These are phyloP conservation scores for Paramecium sexaurelia DNA, from an alignment of 73 alveolate genomes.

Conservation along the genomic window DNA sequence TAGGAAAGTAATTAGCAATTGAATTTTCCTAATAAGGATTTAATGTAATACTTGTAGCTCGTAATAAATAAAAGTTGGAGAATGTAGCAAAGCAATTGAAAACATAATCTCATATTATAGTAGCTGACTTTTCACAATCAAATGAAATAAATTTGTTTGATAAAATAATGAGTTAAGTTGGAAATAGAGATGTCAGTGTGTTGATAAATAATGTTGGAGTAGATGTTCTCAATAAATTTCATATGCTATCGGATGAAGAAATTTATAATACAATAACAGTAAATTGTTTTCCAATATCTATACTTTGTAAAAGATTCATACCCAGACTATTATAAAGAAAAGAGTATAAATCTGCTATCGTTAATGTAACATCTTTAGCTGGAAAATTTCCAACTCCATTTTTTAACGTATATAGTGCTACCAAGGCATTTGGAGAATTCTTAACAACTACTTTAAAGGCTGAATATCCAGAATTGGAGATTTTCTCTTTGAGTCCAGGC, in stretches of 20 bases:
- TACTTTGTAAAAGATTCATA: conserved; percentile 14
- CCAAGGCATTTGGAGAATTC: conserved; percentile 30
- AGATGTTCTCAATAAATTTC: conserved; percentile 50
- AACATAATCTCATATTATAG: conserved; percentile 24
- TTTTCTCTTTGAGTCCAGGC: not conserved
- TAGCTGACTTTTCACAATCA: conserved; percentile 58
- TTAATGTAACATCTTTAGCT: conserved; percentile 63
- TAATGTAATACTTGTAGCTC: conserved; percentile 49
- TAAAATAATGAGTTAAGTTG: not conserved
- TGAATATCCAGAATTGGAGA: not conserved
- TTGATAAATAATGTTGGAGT: conserved; percentile 63
- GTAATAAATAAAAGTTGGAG: conserved; percentile 53
- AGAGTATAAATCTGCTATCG: conserved; percentile 56
- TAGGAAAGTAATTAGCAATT: conserved; percentile 57
- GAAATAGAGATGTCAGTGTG: conserved; percentile 32
- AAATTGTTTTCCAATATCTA: conserved; percentile 47
- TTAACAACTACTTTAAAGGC: not conserved
- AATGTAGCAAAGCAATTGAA: not conserved
- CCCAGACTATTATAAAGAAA: conserved; percentile 41
- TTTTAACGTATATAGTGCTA: conserved; percentile 23
- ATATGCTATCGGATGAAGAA: conserved; percentile 22
- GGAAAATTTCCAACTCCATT: conserved; percentile 55
- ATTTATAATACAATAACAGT: conserved; percentile 32
- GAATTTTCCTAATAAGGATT: not conserved
- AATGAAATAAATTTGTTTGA: conserved; percentile 18